Evolutionary conservation across 2,329 filamentous ascomycete genomes (phyloP).

Genomic region (Alternaria sp.): DNA sequence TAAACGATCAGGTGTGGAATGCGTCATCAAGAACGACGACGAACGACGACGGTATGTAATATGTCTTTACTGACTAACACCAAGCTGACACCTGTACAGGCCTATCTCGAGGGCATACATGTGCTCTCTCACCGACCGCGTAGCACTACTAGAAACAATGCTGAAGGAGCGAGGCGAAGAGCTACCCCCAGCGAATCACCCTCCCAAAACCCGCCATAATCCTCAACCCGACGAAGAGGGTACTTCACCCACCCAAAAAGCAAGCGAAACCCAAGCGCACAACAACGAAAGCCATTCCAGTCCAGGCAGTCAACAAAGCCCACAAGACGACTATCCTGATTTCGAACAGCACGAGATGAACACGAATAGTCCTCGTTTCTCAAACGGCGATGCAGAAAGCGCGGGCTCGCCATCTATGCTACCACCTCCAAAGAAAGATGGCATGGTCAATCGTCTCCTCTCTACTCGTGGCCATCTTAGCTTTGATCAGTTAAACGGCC

Average conservation of each 20-base stretch:
- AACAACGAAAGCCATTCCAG: slow-evolving; percentile 33
- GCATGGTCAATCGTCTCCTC: slow-evolving; percentile 57
- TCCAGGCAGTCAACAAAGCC: slow-evolving; percentile 39
- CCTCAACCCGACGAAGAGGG: slow-evolving; percentile 41
- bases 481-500: slow-evolving; percentile 59
- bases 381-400: slow-evolving; percentile 30
- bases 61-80: background rate
- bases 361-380: slow-evolving; percentile 25
- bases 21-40: slow-evolving; percentile 65
- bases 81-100: slow-evolving; percentile 39
- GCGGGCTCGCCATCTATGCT: slow-evolving; percentile 42
- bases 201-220: slow-evolving; percentile 57
- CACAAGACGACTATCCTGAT: slow-evolving; percentile 31
- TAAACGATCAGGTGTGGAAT: slow-evolving; percentile 57
- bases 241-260: slow-evolving; percentile 26
- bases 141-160: slow-evolving; percentile 60
- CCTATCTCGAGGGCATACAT: slow-evolving; percentile 66
- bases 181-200: slow-evolving; percentile 59
- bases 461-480: slow-evolving; percentile 59
- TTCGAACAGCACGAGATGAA: slow-evolving; percentile 34
- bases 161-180: slow-evolving; percentile 58
- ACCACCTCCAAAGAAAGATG: slow-evolving; percentile 52
- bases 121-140: slow-evolving; percentile 62
- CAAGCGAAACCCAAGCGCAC: slow-evolving; percentile 13
- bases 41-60: slow-evolving; percentile 58